Evolutionary conservation across 2,329 filamentous ascomycete genomes (phyloP).

Genomic region (Calonectria montana): DNA sequence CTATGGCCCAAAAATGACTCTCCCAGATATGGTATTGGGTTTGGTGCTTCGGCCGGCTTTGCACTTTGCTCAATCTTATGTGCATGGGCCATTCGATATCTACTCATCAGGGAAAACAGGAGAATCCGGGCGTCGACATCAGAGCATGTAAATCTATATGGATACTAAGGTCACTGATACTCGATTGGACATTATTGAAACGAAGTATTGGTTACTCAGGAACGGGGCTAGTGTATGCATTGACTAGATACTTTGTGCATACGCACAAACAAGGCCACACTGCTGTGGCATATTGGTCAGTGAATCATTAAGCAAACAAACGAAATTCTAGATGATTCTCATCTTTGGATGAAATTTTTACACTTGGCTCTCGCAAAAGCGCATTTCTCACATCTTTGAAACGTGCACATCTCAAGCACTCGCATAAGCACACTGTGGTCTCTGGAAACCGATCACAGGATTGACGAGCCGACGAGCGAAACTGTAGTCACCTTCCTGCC

Average conservation of each 20-base stretch:
- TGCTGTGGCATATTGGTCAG: not conserved
- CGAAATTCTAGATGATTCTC: not conserved
- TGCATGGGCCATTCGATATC: slow-evolving; percentile 56
- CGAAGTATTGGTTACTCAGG: not conserved
- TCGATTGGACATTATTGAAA: not conserved
- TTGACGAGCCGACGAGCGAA: no score
- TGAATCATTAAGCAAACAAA: not conserved
- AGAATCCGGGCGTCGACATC: slow-evolving; percentile 49
- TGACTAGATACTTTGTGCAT: not conserved
- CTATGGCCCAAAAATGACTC: slow-evolving; percentile 59
- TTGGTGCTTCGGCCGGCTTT: slow-evolving; percentile 58
- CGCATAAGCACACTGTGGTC: no score
- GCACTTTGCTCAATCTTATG: slow-evolving; percentile 50
- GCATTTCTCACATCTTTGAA: not conserved
- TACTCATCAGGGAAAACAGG: slow-evolving; percentile 56
- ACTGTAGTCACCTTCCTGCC: no score
- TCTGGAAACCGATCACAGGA: not conserved
- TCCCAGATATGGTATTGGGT: slow-evolving; percentile 58
- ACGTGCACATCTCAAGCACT: not conserved
- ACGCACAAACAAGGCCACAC: not conserved
- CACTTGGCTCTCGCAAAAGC: not conserved
- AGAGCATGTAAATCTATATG: slow-evolving; percentile 52
- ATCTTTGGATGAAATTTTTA: not conserved
- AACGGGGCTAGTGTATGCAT: not conserved
- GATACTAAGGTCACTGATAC: slow-evolving; percentile 46